Conservation (phyloP, 2,329 filamentous ascomycete genomes). For the Chaetomium olivaceum region DNA sequence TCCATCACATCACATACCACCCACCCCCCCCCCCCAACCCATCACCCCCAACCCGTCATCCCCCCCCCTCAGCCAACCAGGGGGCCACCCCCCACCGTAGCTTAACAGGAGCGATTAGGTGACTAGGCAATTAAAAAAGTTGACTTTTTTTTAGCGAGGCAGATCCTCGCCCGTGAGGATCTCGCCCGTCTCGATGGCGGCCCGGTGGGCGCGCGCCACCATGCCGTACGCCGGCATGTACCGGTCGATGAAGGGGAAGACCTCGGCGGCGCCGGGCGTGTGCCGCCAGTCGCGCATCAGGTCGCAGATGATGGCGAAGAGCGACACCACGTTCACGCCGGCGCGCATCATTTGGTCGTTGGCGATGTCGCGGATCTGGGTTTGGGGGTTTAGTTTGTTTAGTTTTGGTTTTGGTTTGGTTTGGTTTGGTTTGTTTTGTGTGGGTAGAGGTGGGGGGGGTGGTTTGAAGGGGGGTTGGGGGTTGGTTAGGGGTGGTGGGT, state of each 20-base stretch:
- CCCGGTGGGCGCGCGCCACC: constrained; percentile 43
- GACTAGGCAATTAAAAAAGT: no score
- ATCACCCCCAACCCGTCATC: no score
- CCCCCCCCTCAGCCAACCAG: no score
- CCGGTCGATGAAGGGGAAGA: constrained; percentile 65
- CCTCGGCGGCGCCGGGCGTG: constrained; percentile 52
- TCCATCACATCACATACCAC: background rate
- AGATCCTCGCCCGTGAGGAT: constrained; percentile 55
- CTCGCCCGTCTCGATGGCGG: constrained; percentile 51
- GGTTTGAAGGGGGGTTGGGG: background rate
- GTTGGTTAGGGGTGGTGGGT: no score
- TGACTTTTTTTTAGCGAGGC: constrained; percentile 26
- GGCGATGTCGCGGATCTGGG: constrained; percentile 60
- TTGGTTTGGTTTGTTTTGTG: no score
- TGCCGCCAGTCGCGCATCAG: constrained; percentile 71
- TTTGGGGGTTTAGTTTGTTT: background rate
- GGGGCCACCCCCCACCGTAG: no score
- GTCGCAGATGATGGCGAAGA: constrained; percentile 66
- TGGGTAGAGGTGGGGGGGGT: no score
- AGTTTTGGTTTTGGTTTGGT: no score
- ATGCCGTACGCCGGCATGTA: constrained; percentile 67
- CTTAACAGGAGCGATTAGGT: no score
- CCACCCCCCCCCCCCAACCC: background rate
- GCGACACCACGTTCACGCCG: constrained; percentile 63
- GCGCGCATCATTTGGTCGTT: constrained; percentile 67